A percentile compares a stretch with the other conserved stretches of the same genome.
phyloP scores from a whole-genome alignment of 352 stramenopile species.

The Globisporangium nunn region DNA sequence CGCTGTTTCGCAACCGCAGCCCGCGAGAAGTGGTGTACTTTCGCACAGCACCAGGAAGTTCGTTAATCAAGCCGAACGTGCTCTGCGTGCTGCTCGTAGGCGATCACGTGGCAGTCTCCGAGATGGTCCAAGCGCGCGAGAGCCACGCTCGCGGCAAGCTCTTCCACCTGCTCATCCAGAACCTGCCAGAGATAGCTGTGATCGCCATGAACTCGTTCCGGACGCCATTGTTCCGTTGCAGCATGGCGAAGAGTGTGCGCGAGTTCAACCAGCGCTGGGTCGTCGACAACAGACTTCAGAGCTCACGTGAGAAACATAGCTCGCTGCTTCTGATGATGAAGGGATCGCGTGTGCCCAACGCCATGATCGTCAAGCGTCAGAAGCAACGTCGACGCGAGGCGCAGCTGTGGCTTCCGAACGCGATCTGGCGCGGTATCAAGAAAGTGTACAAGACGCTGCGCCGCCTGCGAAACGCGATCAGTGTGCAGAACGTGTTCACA shows the following conservation, averaged over 20 bases:
- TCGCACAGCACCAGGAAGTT: constrained; percentile 48
- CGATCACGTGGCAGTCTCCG: constrained; percentile 42
- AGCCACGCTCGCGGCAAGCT: constrained; percentile 55
- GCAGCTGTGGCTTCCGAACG: constrained; percentile 18
- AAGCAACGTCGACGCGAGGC: constrained; percentile 20
- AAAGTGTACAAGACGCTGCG: constrained; percentile 45
- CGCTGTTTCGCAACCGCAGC: constrained; percentile 44
- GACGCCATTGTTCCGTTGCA: constrained; percentile 63
- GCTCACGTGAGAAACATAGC: constrained; percentile 29
- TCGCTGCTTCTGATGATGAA: constrained; percentile 55
- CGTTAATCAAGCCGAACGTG: constrained; percentile 48
- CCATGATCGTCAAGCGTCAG: constrained; percentile 6
- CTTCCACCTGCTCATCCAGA: constrained; percentile 70
- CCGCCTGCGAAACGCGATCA: constrained; percentile 37
- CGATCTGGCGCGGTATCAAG: constrained; percentile 31
- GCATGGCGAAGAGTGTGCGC: constrained; percentile 34
- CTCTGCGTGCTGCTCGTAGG: constrained; percentile 54
- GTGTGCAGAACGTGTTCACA: constrained; percentile 63
- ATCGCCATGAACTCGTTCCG: constrained; percentile 71
- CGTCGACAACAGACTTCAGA: constrained; percentile 38
- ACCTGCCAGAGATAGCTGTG: constrained; percentile 47
- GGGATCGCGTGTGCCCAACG: constrained; percentile 15
- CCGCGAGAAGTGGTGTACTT: constrained; percentile 69
- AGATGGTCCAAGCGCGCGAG: constrained; percentile 44
- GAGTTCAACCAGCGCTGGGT: constrained; percentile 64